These are phyloP conservation scores for Colletotrichum eremochloae DNA, from an alignment of 2,329 filamentous ascomycete species.

Conservation along the genomic window DNA sequence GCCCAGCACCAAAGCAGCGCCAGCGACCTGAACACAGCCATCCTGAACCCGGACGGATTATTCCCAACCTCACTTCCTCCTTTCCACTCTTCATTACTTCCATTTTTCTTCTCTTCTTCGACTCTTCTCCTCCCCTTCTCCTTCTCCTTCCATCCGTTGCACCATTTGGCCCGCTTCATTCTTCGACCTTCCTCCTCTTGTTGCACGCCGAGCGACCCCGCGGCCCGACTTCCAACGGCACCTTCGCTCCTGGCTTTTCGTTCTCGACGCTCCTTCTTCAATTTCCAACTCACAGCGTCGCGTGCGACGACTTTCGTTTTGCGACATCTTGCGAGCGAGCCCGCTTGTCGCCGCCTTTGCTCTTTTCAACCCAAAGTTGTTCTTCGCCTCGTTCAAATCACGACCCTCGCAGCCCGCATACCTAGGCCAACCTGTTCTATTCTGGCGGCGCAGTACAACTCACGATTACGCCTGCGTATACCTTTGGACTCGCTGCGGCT, in stretches of 20 bases:
- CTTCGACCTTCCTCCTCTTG: constrained; percentile 28
- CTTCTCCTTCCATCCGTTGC: background rate
- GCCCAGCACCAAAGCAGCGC: constrained; percentile 25
- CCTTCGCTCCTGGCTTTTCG: constrained; percentile 26
- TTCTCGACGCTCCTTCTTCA: constrained; percentile 40
- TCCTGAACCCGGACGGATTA: constrained; percentile 37
- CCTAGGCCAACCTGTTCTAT: background rate
- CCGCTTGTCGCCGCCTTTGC: constrained; percentile 21
- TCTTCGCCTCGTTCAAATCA: constrained; percentile 25
- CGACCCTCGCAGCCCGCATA: constrained; percentile 3
- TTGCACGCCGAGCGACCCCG: constrained; percentile 37
- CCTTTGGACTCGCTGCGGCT: constrained; percentile 9
- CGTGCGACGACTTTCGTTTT: constrained; percentile 43
- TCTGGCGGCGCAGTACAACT: constrained; percentile 22
- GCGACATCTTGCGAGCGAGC: constrained; percentile 36
- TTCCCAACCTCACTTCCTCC: constrained; percentile 40
- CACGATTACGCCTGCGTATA: constrained; percentile 37
- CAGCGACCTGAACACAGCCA: constrained; percentile 33
- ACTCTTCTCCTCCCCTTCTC: constrained; percentile 6
- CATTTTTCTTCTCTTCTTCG: constrained; percentile 21
- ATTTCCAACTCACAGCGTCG: constrained; percentile 38
- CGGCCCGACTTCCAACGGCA: constrained; percentile 24
- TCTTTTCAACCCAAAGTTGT: constrained; percentile 9
- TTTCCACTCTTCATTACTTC: constrained; percentile 3
- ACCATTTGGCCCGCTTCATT: constrained; percentile 21